Conservation (phyloP, 352 stramenopile species). For the Pythium sp. region DNA sequence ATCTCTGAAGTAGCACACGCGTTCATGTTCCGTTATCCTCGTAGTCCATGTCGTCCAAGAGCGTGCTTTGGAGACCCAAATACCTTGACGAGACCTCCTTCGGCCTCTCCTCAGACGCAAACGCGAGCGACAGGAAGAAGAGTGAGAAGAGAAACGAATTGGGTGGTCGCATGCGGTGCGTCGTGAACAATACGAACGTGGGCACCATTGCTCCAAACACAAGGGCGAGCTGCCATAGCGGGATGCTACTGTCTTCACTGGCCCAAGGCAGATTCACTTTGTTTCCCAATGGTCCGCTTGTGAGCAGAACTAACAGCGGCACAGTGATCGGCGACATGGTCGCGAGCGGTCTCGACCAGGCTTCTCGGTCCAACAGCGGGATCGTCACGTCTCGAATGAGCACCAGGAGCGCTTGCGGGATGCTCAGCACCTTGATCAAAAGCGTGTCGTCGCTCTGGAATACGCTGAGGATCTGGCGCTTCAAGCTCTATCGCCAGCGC, state of each 20-base stretch:
- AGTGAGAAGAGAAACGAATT: conserved; percentile 42
- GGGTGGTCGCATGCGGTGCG: conserved; percentile 58
- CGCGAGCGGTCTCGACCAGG: conserved; percentile 81
- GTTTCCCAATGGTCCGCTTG: conserved; percentile 20
- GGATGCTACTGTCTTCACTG: conserved; percentile 29
- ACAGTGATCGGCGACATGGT: conserved; percentile 80
- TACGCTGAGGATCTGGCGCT: conserved; percentile 43
- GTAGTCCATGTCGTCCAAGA: no score
- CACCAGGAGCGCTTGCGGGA: conserved; percentile 52
- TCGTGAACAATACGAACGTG: conserved; percentile 61
- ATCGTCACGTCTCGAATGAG: conserved; percentile 64
- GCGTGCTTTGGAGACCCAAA: no score
- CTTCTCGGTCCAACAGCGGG: conserved; percentile 62
- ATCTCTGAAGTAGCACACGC: conserved; percentile 8
- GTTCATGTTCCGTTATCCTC: no score
- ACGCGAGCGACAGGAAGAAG: conserved; percentile 66
- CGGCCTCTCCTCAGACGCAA: no score
- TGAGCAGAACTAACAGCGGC: conserved; percentile 85
- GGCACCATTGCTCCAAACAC: conserved; percentile 36
- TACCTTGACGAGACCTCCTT: no score
- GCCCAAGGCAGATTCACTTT: conserved; percentile 17
- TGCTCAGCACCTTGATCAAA: conserved; percentile 42
- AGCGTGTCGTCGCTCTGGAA: conserved; percentile 43
- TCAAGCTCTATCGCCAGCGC: conserved; percentile 65
- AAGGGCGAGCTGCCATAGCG: conserved; percentile 41